Conservation (phyloP, 2,329 filamentous ascomycete species). For the Clonostachys rosea region DNA sequence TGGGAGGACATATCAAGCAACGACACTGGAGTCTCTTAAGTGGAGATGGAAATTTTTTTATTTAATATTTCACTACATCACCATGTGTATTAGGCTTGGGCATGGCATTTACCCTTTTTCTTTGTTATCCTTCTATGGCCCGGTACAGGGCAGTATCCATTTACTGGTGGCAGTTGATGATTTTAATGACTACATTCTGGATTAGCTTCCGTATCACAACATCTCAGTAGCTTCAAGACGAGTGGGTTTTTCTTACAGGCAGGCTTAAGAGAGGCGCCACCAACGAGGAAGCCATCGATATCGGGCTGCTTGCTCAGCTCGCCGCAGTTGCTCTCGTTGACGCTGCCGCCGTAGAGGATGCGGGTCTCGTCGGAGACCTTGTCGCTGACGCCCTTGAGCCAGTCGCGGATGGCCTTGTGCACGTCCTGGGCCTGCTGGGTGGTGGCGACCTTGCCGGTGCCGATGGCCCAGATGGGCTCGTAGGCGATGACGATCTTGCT, state of each 20-base stretch:
- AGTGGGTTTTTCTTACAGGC: constrained; percentile 60
- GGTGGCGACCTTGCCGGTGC: constrained; percentile 89
- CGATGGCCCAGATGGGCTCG: constrained; percentile 96
- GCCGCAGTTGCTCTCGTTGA: constrained; percentile 96
- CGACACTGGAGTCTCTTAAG: neutral
- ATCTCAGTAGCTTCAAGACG: neutral
- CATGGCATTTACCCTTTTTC: neutral
- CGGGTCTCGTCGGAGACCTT: constrained; percentile 79
- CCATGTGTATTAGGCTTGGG: neutral
- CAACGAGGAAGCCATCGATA: constrained; percentile 97
- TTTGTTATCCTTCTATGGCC: neutral
- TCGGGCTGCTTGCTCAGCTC: constrained; percentile 89
- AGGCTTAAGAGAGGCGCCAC: constrained; percentile 94
- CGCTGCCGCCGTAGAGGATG: constrained; percentile 94
- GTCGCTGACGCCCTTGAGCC: constrained; percentile 75
- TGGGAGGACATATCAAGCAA: neutral
- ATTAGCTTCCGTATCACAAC: constrained; percentile 6
- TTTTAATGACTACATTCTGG: constrained; percentile 45
- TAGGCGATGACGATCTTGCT: constrained; percentile 93
- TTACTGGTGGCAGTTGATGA: constrained; percentile 49
- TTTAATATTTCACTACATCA: neutral
- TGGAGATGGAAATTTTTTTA: neutral
- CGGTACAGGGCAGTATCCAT: too few relatives aligned
- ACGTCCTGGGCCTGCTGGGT: constrained; percentile 91
- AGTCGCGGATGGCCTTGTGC: constrained; percentile 85